Evolutionary conservation across 83 land plant genomes (phyloP).

Genomic region (Larix sibirica): DNA sequence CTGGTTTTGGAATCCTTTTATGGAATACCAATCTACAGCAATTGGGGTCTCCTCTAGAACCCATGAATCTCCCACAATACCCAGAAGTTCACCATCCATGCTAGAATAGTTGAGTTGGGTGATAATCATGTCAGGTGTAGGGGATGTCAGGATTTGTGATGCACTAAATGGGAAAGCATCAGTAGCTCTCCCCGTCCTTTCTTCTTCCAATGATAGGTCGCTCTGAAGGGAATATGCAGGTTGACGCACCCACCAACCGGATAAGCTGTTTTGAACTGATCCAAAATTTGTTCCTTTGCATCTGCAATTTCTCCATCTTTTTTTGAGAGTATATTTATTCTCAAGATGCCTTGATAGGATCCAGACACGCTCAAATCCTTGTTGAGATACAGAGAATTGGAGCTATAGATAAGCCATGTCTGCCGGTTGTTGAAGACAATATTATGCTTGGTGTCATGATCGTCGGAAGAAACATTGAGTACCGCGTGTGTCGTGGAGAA

Average conservation of each 20-base stretch:
- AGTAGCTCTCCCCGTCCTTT: too few species aligned
- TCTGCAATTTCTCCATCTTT: not conserved
- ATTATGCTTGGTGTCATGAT: constrained; percentile 48
- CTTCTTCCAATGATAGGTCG: too few species aligned
- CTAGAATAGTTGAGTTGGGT: constrained; percentile 20
- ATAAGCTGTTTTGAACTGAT: constrained; percentile 61
- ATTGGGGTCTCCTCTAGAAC: constrained; percentile 34
- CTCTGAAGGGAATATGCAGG: too few species aligned
- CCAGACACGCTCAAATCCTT: constrained; percentile 24
- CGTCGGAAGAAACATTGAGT: constrained; percentile 30
- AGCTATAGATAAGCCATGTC: constrained; percentile 67
- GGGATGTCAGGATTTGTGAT: too few species aligned
- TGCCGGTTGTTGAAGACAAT: constrained; percentile 60
- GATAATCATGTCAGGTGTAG: too few species aligned
- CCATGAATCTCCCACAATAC: constrained; percentile 63
- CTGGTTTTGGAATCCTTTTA: constrained; percentile 22
- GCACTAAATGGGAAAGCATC: too few species aligned
- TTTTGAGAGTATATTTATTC: constrained; percentile 45
- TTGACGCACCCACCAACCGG: constrained; percentile 44
- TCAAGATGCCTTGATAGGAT: constrained; percentile 52
- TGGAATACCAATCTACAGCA: constrained; percentile 61
- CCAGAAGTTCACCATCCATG: constrained; percentile 51
- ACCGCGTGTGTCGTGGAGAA: constrained; percentile 60
- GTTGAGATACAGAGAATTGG: constrained; percentile 43
- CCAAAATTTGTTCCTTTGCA: constrained; percentile 43